Evolutionary conservation across 208 protist genomes (phyloP).

Genomic region (Sergeia podlipaevii): DNA sequence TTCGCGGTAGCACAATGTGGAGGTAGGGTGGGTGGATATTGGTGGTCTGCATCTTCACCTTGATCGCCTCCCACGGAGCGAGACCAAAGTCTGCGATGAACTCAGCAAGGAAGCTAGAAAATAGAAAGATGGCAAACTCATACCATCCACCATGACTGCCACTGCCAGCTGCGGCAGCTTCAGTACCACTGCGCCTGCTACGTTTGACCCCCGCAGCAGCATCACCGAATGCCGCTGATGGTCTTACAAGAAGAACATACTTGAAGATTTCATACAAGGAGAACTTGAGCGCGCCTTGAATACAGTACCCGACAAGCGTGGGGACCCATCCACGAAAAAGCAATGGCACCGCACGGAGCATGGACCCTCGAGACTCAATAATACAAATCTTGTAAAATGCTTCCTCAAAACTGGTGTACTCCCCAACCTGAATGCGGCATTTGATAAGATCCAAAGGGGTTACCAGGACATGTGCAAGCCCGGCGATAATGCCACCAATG

Average conservation of each 20-base stretch:
- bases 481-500: constrained; percentile 49
- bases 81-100: constrained; percentile 63
- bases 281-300: constrained; percentile 69
- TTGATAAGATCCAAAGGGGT: constrained; percentile 78
- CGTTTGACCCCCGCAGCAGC: not conserved
- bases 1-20: constrained; percentile 30
- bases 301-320: constrained; percentile 52
- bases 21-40: constrained; percentile 18
- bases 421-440: constrained; percentile 81
- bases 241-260: constrained; percentile 25
- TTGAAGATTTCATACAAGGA: constrained; percentile 80
- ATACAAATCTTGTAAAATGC: constrained; percentile 34
- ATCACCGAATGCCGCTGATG: not conserved
- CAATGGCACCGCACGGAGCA: constrained; percentile 21
- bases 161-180: not conserved
- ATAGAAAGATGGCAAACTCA: constrained; percentile 34
- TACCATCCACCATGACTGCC: not conserved
- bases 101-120: constrained; percentile 66
- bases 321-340: constrained; percentile 66
- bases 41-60: constrained; percentile 75
- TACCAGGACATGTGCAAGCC: constrained; percentile 56
- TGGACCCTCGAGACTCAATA: constrained; percentile 22
- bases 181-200: not conserved
- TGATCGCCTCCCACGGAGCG: constrained; percentile 72
- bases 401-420: constrained; percentile 35